Percentiles rank a stretch among this genome's conserved stretches.
These are phyloP conservation scores for Tanacetum coccineum DNA, from an alignment of 129 eudicot genomes.

Conservation along the genomic window DNA sequence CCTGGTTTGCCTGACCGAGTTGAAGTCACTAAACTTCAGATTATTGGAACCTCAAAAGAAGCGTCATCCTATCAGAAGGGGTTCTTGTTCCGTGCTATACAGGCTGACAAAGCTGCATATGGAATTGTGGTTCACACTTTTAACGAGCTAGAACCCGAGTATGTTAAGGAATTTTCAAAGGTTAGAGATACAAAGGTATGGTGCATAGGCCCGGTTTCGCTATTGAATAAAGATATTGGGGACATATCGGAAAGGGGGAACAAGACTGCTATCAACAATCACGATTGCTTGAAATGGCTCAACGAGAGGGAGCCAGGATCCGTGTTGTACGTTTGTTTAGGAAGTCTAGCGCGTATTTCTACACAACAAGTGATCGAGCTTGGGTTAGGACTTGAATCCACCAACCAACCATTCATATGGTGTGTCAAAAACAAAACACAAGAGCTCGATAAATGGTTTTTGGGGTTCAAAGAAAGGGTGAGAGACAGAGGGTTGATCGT, in stretches of 20 bases:
- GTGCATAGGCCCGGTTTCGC: conserved; percentile 53
- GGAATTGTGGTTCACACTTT: conserved; percentile 48
- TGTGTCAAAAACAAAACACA: conserved; percentile 27
- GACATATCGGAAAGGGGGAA: conserved; percentile 47
- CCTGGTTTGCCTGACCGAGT: conserved; percentile 45
- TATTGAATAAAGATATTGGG: conserved; percentile 28
- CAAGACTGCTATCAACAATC: conserved; percentile 36
- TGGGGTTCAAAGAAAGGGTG: conserved; percentile 38
- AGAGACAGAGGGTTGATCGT: conserved; percentile 41
- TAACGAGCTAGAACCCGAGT: conserved; percentile 47
- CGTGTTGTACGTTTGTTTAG: conserved; percentile 47
- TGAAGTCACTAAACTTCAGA: conserved; percentile 31
- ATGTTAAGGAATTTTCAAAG: conserved; percentile 32
- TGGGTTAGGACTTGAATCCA: conserved; percentile 47
- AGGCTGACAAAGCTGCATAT: conserved; percentile 29
- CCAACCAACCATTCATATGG: conserved; percentile 51
- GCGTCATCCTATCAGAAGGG: background rate
- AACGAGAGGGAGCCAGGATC: conserved; percentile 32
- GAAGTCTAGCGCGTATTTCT: conserved; percentile 42
- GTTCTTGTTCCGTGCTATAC: background rate
- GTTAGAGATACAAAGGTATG: conserved; percentile 32
- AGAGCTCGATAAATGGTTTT: conserved; percentile 37
- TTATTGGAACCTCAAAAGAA: background rate
- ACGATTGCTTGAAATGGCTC: conserved; percentile 45
- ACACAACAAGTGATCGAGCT: conserved; percentile 46